Percentiles rank a stretch among this genome's conserved stretches.
phyloP scores from a whole-genome alignment of 495 filamentous ascomycete genomes.

The Usnea hakonensis region DNA sequence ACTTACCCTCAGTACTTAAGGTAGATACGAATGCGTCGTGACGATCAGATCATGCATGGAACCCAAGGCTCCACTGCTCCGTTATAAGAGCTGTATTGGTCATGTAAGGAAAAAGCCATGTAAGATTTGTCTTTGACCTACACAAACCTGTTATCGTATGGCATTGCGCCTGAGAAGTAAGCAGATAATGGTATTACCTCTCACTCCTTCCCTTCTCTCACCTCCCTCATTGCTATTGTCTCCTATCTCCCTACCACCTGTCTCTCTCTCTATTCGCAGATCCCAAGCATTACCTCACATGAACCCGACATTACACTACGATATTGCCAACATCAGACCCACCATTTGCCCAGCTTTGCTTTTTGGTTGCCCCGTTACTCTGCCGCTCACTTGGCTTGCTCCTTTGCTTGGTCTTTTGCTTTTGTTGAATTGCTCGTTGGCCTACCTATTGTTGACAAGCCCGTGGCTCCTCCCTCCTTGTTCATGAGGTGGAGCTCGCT shows the following conservation, averaged over 20 bases:
- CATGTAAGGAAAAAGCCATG: too few species aligned
- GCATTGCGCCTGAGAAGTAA: too few species aligned
- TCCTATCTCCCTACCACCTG: not conserved
- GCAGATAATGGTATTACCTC: too few species aligned
- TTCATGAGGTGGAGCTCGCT: not conserved
- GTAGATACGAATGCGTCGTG: too few species aligned
- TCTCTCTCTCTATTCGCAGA: not conserved
- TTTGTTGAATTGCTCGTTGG: not conserved
- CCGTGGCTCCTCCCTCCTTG: not conserved
- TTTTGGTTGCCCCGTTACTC: too few species aligned
- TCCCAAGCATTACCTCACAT: not conserved
- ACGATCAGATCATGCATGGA: too few species aligned
- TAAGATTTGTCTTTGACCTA: not conserved
- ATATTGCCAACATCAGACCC: not conserved
- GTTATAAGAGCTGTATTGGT: too few species aligned
- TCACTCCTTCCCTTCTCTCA: not conserved
- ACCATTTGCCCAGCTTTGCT: not conserved
- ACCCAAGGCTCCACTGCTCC: too few species aligned
- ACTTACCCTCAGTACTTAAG: too few species aligned
- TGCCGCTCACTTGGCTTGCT: too few species aligned
- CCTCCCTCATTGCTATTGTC: not conserved
- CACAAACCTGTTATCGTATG: not conserved
- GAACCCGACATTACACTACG: not conserved
- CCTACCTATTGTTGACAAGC: not conserved
- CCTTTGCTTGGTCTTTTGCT: too few species aligned